Conservation (phyloP, 345 rosid species). For the Heritiera littoralis region DNA sequence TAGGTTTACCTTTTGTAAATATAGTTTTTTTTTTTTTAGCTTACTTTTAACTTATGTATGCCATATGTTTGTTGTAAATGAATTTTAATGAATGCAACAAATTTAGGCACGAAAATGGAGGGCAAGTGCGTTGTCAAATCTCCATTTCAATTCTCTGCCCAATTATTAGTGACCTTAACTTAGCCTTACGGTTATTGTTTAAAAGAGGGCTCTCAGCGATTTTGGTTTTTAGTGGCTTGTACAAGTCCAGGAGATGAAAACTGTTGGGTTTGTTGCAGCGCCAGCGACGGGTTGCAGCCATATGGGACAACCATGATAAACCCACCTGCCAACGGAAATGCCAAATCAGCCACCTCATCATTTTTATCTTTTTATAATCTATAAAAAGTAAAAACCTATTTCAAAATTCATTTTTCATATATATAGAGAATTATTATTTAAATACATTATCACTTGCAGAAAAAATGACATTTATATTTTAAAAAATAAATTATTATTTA, state of each 20-base stretch:
- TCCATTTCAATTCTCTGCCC: not conserved
- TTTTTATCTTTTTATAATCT: not conserved
- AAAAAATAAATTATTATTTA: too few species aligned
- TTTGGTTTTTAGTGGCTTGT: not conserved
- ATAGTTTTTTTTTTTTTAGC: too few species aligned
- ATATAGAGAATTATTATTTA: too few species aligned
- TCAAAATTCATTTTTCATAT: too few species aligned
- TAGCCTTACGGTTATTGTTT: not conserved
- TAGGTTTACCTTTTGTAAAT: too few species aligned
- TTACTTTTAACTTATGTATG: too few species aligned
- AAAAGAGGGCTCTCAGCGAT: not conserved
- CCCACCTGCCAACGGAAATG: slow-evolving; percentile 24
- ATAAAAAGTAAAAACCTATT: too few species aligned
- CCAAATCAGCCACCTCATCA: not conserved
- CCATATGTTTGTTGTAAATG: not conserved
- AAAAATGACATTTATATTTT: too few species aligned
- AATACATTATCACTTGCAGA: too few species aligned
- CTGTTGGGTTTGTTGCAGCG: slow-evolving; percentile 28
- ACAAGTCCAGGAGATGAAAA: slow-evolving; percentile 12
- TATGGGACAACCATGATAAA: slow-evolving; percentile 5
- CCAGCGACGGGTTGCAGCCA: not conserved
- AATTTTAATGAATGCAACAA: not conserved
- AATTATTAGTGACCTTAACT: not conserved
- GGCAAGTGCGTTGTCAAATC: not conserved
- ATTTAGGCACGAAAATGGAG: not conserved